A percentile compares a stretch with the other conserved stretches of the same genome.
Evolutionary conservation across 345 rosid species (phyloP).

Genomic region (Acer negundo): DNA sequence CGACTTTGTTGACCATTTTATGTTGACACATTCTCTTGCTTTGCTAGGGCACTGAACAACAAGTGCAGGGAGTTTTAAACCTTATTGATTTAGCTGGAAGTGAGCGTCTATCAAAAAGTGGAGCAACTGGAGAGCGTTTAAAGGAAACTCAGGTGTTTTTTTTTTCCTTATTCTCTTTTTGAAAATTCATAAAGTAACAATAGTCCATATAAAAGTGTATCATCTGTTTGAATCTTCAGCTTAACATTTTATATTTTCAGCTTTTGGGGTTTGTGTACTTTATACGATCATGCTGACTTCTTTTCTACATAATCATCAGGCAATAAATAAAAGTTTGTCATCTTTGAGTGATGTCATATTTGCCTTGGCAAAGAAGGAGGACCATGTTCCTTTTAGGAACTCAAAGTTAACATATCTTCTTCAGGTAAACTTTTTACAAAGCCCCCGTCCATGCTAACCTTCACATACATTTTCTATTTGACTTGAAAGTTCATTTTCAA

Average conservation of each 20-base stretch:
- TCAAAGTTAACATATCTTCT: slow-evolving; percentile 90
- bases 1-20: neutral
- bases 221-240: no score
- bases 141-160: slow-evolving; percentile 87
- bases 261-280: no score
- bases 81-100: slow-evolving; percentile 97
- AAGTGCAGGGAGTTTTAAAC: slow-evolving; percentile 90
- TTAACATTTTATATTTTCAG: no score
- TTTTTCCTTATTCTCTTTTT: neutral
- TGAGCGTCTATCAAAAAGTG: slow-evolving; percentile 88
- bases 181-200: neutral
- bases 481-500: neutral
- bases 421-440: slow-evolving; percentile 51
- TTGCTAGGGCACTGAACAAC: slow-evolving; percentile 80
- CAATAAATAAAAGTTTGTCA: slow-evolving; percentile 91
- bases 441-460: no score
- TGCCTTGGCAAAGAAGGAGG: slow-evolving; percentile 91
- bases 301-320: slow-evolving; percentile 50
- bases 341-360: slow-evolving; percentile 84
- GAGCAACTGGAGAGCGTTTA: slow-evolving; percentile 87
- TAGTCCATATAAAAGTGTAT: no score
- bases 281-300: neutral
- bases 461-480: no score
- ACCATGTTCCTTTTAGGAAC: slow-evolving; percentile 92
- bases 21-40: slow-evolving; percentile 22